phyloP scores from a whole-genome alignment of 1,139 yeast genomes.

The Hemisphaericaspora xylanilytica region DNA sequence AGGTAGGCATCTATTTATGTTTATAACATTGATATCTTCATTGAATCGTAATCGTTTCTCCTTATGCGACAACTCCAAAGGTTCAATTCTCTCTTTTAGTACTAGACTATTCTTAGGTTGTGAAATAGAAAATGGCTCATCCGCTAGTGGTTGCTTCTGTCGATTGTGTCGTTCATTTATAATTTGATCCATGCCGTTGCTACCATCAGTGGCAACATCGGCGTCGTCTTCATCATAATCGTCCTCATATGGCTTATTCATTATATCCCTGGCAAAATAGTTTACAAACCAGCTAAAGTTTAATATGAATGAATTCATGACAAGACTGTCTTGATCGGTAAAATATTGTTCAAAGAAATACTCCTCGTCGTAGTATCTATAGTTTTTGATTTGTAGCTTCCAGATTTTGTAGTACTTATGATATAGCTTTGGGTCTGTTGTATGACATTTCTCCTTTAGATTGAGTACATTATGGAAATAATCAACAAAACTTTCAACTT shows the following conservation, averaged over 20 bases:
- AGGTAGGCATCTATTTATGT: constrained; percentile 12
- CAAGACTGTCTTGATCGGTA: constrained; percentile 6
- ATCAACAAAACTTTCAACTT: constrained; percentile 18
- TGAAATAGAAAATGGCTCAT: no score
- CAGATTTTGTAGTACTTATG: constrained; percentile 15
- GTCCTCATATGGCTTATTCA: constrained; percentile 12
- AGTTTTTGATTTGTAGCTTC: constrained; percentile 13
- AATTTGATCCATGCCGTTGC: no score
- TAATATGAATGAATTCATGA: constrained; percentile 12
- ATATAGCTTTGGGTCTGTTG: constrained; percentile 12
- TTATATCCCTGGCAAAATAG: constrained; percentile 12
- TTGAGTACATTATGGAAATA: constrained; percentile 9
- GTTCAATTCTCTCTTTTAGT: background rate
- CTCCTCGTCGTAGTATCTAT: constrained; percentile 15
- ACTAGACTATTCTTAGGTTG: no score
- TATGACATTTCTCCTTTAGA: background rate
- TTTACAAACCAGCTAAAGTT: constrained; percentile 12
- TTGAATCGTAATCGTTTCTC: constrained; percentile 13
- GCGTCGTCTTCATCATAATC: constrained; percentile 11
- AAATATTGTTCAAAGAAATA: constrained; percentile 15
- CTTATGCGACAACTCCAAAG: background rate
- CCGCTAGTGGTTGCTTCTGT: background rate
- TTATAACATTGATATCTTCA: constrained; percentile 13
- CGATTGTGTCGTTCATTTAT: background rate
- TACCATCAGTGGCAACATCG: background rate